Conservation (phyloP, 2,329 filamentous ascomycete genomes). For the Decorospora gaudefroyi region DNA sequence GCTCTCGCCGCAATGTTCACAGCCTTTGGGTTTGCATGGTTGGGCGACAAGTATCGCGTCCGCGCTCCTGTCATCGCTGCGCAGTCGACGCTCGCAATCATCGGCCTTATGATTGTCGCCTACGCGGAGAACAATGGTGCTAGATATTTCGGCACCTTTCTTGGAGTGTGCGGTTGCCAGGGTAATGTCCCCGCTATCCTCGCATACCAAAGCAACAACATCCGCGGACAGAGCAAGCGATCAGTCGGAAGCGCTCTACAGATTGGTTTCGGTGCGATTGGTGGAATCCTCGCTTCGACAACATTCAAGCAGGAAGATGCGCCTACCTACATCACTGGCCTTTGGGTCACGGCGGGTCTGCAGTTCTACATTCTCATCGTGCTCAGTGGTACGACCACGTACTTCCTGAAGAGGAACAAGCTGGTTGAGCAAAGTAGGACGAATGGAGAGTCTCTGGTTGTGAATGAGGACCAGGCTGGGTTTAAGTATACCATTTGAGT, state of each 20-base stretch:
- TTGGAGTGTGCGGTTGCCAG: conserved; percentile 28
- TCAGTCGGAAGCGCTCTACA: conserved; percentile 27
- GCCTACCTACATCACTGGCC: conserved; percentile 25
- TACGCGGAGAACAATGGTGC: conserved; percentile 27
- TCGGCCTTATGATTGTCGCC: conserved; percentile 35
- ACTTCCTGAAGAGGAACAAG: conserved; percentile 25
- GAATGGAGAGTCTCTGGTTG: conserved; percentile 19
- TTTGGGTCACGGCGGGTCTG: conserved; percentile 27
- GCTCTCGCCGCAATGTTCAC: conserved; percentile 28
- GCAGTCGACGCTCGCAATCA: conserved; percentile 25
- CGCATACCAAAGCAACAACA: conserved; percentile 37
- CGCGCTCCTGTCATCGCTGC: conserved; percentile 32
- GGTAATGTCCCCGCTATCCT: conserved; percentile 30
- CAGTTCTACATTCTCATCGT: conserved; percentile 27
- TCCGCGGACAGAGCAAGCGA: conserved; percentile 28
- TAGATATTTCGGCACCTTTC: conserved; percentile 35
- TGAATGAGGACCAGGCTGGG: conserved; percentile 26
- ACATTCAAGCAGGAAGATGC: conserved; percentile 30
- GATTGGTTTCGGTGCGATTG: conserved; percentile 35
- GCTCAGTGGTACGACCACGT: conserved; percentile 13
- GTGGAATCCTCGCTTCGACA: conserved; percentile 30
- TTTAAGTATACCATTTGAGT: conserved; percentile 23
- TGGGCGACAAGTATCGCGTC: conserved; percentile 32
- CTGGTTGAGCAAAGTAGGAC: conserved; percentile 15
- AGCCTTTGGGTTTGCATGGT: conserved; percentile 32